Evolutionary conservation across 139 green algal genomes (phyloP).

Genomic region (Chlorella vulgaris): DNA sequence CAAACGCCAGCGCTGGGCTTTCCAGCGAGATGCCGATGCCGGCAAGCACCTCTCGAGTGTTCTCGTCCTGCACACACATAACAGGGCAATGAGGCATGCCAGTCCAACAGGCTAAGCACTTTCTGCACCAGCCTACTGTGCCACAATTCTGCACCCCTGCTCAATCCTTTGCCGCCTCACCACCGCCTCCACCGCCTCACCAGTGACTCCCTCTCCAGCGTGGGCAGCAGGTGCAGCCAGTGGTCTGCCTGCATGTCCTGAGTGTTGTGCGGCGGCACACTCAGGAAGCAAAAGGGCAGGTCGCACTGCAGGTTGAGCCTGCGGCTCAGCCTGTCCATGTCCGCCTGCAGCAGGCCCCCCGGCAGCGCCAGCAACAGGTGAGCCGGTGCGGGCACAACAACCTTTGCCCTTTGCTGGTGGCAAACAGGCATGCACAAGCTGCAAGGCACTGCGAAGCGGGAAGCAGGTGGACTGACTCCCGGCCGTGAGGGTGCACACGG

Average conservation of each 20-base stretch:
- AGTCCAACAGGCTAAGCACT: no score
- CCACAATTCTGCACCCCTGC: no score
- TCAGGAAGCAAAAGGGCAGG: conserved; percentile 5
- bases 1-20: background rate
- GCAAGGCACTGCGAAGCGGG: no score
- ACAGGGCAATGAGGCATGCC: no score
- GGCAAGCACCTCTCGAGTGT: background rate
- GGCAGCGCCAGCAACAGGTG: background rate
- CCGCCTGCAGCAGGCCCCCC: background rate
- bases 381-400: background rate
- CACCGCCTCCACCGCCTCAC: background rate
- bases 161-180: no score
- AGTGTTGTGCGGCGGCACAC: background rate
- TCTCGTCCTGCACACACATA: background rate
- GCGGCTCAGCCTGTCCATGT: background rate
- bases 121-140: no score
- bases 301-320: background rate
- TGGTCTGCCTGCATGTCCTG: background rate
- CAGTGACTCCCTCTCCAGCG: background rate
- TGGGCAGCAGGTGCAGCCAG: background rate
- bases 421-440: no score
- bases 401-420: no score
- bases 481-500: no score
- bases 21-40: background rate
- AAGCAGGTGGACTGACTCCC: no score